Evolutionary conservation across 2,329 filamentous ascomycete genomes (phyloP).

Genomic region (Fusarium gaditjirri): DNA sequence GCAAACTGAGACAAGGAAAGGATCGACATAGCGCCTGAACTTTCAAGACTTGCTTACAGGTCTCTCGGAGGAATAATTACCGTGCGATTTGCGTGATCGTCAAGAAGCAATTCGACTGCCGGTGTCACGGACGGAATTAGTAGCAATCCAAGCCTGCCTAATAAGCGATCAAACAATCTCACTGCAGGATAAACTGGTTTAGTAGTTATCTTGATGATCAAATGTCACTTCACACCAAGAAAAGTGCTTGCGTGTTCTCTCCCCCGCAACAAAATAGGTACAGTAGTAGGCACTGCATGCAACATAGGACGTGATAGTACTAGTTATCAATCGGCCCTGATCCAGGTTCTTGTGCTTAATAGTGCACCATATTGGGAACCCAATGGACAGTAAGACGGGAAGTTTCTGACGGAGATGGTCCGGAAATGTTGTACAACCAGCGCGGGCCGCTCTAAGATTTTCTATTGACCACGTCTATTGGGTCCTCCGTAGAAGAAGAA

Average conservation of each 20-base stretch:
- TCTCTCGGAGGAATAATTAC: constrained; percentile 22
- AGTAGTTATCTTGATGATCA: constrained; percentile 36
- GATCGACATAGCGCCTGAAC: constrained; percentile 20
- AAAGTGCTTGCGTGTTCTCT: constrained; percentile 4
- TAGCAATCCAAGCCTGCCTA: neutral
- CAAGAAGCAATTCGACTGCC: constrained; percentile 17
- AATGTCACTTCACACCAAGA: neutral
- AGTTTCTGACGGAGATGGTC: constrained; percentile 31
- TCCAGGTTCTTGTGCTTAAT: constrained; percentile 16
- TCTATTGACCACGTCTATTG: constrained; percentile 8
- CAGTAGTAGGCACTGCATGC: neutral
- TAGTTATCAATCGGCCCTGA: constrained; percentile 32
- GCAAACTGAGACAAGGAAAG: neutral
- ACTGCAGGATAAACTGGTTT: neutral
- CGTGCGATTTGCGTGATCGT: constrained; percentile 26
- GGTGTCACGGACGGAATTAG: constrained; percentile 7
- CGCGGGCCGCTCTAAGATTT: neutral
- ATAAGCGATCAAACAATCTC: neutral
- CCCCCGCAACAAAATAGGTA: constrained; percentile 3
- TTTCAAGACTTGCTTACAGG: constrained; percentile 5
- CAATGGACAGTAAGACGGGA: constrained; percentile 32
- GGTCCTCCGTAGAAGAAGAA: neutral
- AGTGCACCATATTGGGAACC: constrained; percentile 12
- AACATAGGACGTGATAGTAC: constrained; percentile 5
- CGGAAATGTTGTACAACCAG: constrained; percentile 20